Base-by-base conservation (phyloP, 345 rosid genomes). In the Pugionium dolabratum region DNA sequence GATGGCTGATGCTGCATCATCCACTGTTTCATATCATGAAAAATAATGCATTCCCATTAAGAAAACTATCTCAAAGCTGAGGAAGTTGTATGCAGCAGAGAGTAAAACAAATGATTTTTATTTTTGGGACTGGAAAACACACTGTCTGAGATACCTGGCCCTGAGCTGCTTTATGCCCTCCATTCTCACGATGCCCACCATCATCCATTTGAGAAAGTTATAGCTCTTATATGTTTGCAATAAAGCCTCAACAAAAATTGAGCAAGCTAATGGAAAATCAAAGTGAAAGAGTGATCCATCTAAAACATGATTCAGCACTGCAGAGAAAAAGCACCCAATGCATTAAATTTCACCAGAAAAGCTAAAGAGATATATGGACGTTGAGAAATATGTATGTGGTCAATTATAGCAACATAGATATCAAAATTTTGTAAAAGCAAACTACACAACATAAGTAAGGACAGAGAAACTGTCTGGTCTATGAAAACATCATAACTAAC, bases 1-100 rank as follows among this genome's bases (percentile, higher is more conserved):
- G 99, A 87, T 47, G 97, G 99, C 81, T 89, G 97, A 76, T 85
- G 85, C 71, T 84, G 99, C 91, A 87, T 79, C 79, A 87, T 71
- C 97, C 96, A 88, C 96, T 94, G 87, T 75, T 71, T 60, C 51
- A 60, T 48, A 56, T 62, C 64, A 77, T 43, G 30, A 63, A 56
- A 37, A 42, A 58, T 8, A 39, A 52, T 66, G 8, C 64, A 59
- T 26, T 57, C 58, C 36, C 47, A 63, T 66, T 51, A 76, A 43
- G 31, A 49, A 45, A 46, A 46, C 44, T 2, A 54, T 54, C 53
- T 34, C 53, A 55, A 40, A 48, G 46, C 28, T 35, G 10, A 44
- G 9, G 18, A 40, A 71, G 25, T 40, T 31, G 63, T 49, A 51
- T 25, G 5, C 6, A 64, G 9, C 36, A 57, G 33, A 42, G 31